phyloP scores from a whole-genome alignment of 768 basidiomycete species.

The Cystoderma amianthinum region DNA sequence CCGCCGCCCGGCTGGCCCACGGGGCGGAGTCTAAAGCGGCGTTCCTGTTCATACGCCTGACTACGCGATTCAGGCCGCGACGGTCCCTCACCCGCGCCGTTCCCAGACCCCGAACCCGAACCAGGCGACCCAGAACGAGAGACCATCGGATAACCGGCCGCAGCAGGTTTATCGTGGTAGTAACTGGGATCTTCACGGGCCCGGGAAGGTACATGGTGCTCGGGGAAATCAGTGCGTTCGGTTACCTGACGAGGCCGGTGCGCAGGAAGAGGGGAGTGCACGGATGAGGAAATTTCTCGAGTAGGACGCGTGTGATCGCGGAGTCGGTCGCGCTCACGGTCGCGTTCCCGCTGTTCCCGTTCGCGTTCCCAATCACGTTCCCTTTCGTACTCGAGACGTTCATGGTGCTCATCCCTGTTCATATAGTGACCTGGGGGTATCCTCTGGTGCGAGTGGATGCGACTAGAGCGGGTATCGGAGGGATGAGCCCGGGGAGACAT shows the following conservation, averaged over 20 bases:
- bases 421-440: constrained; percentile 56
- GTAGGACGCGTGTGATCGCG: constrained; percentile 14
- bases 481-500: constrained; percentile 28
- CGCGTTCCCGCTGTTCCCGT: constrained; percentile 25
- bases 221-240: constrained; percentile 23
- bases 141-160: constrained; percentile 25
- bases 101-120: constrained; percentile 38
- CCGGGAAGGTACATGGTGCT: constrained; percentile 22
- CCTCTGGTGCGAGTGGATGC: constrained; percentile 61
- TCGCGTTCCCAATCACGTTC: constrained; percentile 39
- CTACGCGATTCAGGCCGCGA: constrained; percentile 47
- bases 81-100: constrained; percentile 31
- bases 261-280: constrained; percentile 34
- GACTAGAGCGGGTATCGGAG: constrained; percentile 27
- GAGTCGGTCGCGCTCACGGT: constrained; percentile 25
- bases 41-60: constrained; percentile 44
- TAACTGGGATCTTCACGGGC: constrained; percentile 30
- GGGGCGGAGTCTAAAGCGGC: constrained; percentile 42
- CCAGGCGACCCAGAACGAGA: constrained; percentile 56
- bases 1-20: constrained; percentile 41
- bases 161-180: constrained; percentile 23
- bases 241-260: constrained; percentile 25
- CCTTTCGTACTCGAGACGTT: constrained; percentile 26
- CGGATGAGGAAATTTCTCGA: constrained; percentile 16
- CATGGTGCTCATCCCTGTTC: constrained; percentile 44